Percentiles rank a stretch among this genome's conserved stretches.
Conservation (phyloP, 116 monocot species). For the Zostera marina region DNA sequence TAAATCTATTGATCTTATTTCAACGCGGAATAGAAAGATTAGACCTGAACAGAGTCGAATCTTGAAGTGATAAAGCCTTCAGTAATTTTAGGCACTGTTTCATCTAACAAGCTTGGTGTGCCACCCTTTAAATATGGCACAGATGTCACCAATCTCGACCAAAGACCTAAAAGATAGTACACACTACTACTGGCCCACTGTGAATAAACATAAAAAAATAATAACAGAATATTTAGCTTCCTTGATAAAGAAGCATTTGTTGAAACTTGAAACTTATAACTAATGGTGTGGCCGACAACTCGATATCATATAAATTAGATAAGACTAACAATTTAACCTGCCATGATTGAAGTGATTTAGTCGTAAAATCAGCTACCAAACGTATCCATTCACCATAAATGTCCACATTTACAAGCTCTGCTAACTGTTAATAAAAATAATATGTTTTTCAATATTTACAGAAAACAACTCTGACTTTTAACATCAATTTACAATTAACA, state of each 20-base stretch:
- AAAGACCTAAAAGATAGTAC: constrained; percentile 90
- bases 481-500: too few relatives aligned
- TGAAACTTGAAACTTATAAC: too few relatives aligned
- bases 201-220: not conserved
- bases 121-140: constrained; percentile 95
- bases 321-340: constrained; percentile 48
- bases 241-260: not conserved
- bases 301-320: not conserved
- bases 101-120: constrained; percentile 78
- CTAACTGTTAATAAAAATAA: constrained; percentile 33
- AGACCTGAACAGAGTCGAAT: constrained; percentile 92
- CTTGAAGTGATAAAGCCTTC: constrained; percentile 93
- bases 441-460: too few relatives aligned
- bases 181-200: constrained; percentile 98
- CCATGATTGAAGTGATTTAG: constrained; percentile 92
- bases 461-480: too few relatives aligned
- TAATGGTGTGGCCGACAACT: not conserved
- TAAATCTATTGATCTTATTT: not conserved
- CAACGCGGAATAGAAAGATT: not conserved
- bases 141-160: constrained; percentile 97
- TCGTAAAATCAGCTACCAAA: constrained; percentile 81
- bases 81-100: constrained; percentile 91
- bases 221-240: not conserved
- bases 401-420: constrained; percentile 80
- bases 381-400: constrained; percentile 93